These are phyloP conservation scores for Lachnellula occidentalis DNA, from an alignment of 2,329 filamentous ascomycete species.

Conservation along the genomic window DNA sequence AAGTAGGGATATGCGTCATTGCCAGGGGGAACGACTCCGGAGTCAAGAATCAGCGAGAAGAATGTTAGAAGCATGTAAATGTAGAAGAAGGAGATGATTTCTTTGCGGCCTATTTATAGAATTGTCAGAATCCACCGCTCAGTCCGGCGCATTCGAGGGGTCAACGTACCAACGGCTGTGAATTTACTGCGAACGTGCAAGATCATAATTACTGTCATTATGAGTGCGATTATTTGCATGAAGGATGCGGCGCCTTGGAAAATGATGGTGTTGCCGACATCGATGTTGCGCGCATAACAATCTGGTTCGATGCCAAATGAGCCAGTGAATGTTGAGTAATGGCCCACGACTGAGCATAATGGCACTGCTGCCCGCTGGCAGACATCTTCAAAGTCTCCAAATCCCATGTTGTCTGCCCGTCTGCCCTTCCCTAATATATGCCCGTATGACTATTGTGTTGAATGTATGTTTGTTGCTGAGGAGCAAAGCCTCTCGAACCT, in stretches of 20 bases:
- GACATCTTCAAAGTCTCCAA: slow-evolving; percentile 84
- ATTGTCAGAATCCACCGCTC: slow-evolving; percentile 11
- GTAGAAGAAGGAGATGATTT: slow-evolving; percentile 90
- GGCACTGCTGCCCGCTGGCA: slow-evolving; percentile 83
- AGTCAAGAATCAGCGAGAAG: slow-evolving; percentile 83
- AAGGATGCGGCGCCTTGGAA: slow-evolving; percentile 89
- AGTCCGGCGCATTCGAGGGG: not conserved
- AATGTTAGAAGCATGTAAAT: slow-evolving; percentile 88
- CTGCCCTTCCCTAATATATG: not conserved
- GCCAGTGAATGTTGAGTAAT: slow-evolving; percentile 60
- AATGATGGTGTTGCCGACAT: slow-evolving; percentile 96
- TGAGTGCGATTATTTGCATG: slow-evolving; percentile 83
- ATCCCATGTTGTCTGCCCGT: slow-evolving; percentile 54
- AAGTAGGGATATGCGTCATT: slow-evolving; percentile 85
- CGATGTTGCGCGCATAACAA: slow-evolving; percentile 92
- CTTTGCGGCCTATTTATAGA: slow-evolving; percentile 48
- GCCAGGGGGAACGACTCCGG: slow-evolving; percentile 82
- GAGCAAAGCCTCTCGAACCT: not conserved
- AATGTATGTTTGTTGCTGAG: slow-evolving; percentile 15
- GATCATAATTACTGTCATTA: slow-evolving; percentile 97
- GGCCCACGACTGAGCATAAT: slow-evolving; percentile 79
- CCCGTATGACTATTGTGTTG: slow-evolving; percentile 11
- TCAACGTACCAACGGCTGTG: slow-evolving; percentile 79
- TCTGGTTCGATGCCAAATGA: slow-evolving; percentile 76
- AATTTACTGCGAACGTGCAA: slow-evolving; percentile 96